Evolutionary conservation across 768 basidiomycete species (phyloP), one percentile per base, ranked within the genome.

Genomic region (Mycena haematopus): DNA sequence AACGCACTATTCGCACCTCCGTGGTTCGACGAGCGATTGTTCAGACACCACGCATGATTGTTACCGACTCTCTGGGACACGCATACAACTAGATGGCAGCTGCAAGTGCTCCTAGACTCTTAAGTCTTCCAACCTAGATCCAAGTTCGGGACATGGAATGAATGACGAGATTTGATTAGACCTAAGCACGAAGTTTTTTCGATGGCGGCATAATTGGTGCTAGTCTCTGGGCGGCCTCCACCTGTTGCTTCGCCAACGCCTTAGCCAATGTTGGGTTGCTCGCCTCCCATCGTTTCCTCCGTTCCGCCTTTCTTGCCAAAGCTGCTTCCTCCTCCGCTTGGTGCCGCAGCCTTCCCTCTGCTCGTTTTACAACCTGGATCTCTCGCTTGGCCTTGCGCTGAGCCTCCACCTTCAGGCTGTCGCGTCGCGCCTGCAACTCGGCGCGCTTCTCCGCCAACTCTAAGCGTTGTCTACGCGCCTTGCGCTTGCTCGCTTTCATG

Each of bases 401-500:
- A 3, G 46, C 46, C 31, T 58, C 51, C n/a, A 45, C 21, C 31
- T 42, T 42, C 22, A 53, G 7, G n/a, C 8, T 19, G 29, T 45
- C 31, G 22, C 62, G 49, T 31, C 52, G 45, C 5, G 36, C 52
- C 6, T 11, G 13, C 19, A 67, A 51, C 15, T 25, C 29, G 24
- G 33, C 47, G 29, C 56, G 59, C 38, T 67, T 61, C 7, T 19
- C 62, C 1, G 56, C 47, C 13, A 67, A 42, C 55, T 63, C 66
- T 11, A 44, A 6, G 38, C 62, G 58, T 44, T 35, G 56, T 44
- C 24, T 35, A 49, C 57, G 66, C 35, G 62, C 66, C 40, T 60
- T 60, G 45, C 59, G 66, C 47, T 67, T 67, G 21, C 45, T 44
- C 3, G 55, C 22, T n/a, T 67, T 67, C 66, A 67, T 67, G 29